Evolutionary conservation across 2,329 filamentous ascomycete genomes (phyloP), one percentile per base, ranked within the genome.

Genomic region (Colletotrichum musicola): DNA sequence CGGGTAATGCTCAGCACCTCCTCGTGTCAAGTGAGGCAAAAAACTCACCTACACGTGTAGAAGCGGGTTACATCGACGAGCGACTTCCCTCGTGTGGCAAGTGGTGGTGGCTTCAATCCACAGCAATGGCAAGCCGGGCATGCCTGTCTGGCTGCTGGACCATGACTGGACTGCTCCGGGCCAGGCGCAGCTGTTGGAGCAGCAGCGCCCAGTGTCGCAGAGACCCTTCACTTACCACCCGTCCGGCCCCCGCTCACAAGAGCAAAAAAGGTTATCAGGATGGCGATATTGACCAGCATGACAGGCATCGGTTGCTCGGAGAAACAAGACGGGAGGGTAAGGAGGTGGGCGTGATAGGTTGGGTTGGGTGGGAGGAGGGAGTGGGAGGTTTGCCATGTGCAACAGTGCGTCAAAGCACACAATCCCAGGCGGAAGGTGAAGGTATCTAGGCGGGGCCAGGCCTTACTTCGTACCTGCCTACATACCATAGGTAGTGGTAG

Each of bases 251-350:
- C 7, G 30, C 30, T 35, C 30, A 35, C 7, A 10, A 35, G 27
- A 71, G 67, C 22, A 70, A 72, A 70, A 70, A 72, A 57, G 54
- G 69, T 69, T 72, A 69, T 72, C 64, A 68, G 69, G 63, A 58
- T 65, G 71, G 67, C 59, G 63, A 67, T 75, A 75, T 73, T 40
- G 57, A 71, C 73, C 55, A 71, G 74, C 72, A 74, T 74, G 14
- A 25, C 51, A 35, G 46, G 22, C 55, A 69, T 71, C 65, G 60
- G 60, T 47, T 60, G 50, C 46, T 67, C 63, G 57, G 53, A 40
- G 53, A 56, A 50, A 42, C 47, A 51, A 27, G 51, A 27, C 18
- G 14, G 20, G 35, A 22, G 55, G 40, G 46, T 7, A 16, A 16
- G 42, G 6, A 16, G 42, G 16, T 46, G 30, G 30, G 30, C 30